Conservation (phyloP, 495 filamentous ascomycete species). For the Penicillium silybi region DNA sequence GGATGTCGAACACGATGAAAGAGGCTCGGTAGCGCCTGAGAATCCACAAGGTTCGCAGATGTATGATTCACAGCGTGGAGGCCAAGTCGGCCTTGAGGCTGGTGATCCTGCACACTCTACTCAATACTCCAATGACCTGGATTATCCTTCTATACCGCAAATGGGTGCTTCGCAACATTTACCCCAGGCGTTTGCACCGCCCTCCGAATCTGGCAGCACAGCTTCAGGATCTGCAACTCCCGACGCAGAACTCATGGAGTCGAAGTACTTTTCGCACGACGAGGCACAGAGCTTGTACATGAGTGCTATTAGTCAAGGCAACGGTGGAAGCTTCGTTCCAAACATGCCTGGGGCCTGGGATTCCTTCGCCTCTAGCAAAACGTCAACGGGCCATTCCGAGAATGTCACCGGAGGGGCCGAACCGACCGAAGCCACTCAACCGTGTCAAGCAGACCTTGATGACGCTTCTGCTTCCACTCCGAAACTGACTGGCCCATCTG, state of each 20-base stretch:
- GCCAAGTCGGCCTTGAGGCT: conserved; percentile 1
- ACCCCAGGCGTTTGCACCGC: conserved; percentile 12
- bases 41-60: not conserved
- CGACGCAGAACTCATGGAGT: conserved; percentile 59
- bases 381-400: not conserved
- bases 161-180: conserved; percentile 1
- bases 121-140: not conserved
- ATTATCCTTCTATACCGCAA: conserved; percentile 1
- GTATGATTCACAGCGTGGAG: conserved; percentile 2
- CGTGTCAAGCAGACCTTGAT: conserved; percentile 1
- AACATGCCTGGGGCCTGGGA: conserved; percentile 63
- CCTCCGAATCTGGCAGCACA: conserved; percentile 24
- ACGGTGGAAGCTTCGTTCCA: conserved; percentile 35
- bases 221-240: conserved; percentile 19
- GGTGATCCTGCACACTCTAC: not conserved
- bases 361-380: conserved; percentile 23
- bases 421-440: not conserved
- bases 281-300: conserved; percentile 98
- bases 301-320: conserved; percentile 58
- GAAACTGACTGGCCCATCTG: conserved; percentile 22
- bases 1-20: not conserved
- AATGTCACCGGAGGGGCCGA: not conserved
- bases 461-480: conserved; percentile 25
- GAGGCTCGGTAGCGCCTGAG: not conserved
- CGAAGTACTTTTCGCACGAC: conserved; percentile 80